Evolutionary conservation across 805 yeast species (phyloP).

Genomic region (Clavispora santaluciae): DNA sequence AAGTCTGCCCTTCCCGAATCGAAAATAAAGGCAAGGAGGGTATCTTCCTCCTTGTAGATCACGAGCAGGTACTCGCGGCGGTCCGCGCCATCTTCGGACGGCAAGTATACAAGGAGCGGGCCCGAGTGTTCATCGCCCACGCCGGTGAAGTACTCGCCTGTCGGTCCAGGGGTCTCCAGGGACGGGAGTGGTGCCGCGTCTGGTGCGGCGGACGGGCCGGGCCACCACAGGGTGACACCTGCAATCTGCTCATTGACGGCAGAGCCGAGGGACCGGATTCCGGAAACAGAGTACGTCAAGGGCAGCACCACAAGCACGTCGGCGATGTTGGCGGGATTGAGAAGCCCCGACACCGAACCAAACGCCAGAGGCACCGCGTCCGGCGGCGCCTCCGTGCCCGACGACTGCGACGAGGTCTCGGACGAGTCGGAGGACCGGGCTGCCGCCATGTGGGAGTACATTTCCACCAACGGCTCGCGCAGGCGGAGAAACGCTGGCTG

Average conservation of each 20-base stretch:
- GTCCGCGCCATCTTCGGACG: slow-evolving; percentile 4
- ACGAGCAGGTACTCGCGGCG: slow-evolving; percentile 29
- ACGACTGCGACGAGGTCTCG: background rate
- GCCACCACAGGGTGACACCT: slow-evolving; percentile 10
- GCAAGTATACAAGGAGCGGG: slow-evolving; percentile 24
- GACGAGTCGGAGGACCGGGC: background rate
- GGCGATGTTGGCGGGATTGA: slow-evolving; percentile 32
- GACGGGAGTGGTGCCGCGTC: background rate
- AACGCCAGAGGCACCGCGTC: slow-evolving; percentile 10
- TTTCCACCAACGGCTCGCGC: background rate
- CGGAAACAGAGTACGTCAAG: slow-evolving; percentile 29
- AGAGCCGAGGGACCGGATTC: slow-evolving; percentile 24
- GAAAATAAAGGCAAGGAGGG: slow-evolving; percentile 23
- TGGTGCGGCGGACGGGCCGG: background rate
- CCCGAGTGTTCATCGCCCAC: slow-evolving; percentile 14
- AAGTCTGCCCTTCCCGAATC: slow-evolving; percentile 25
- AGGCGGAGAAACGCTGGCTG: background rate
- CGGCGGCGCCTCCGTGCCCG: background rate
- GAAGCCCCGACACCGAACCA: slow-evolving; percentile 20
- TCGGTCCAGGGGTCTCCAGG: slow-evolving; percentile 4
- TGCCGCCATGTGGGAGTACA: background rate
- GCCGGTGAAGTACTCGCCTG: slow-evolving; percentile 23
- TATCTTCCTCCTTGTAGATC: slow-evolving; percentile 21
- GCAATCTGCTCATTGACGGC: slow-evolving; percentile 13
- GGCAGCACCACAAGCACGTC: slow-evolving; percentile 37